Evolutionary conservation across 371 early-diverging fungal species (phyloP).

Genomic region (Mucor sp.): DNA sequence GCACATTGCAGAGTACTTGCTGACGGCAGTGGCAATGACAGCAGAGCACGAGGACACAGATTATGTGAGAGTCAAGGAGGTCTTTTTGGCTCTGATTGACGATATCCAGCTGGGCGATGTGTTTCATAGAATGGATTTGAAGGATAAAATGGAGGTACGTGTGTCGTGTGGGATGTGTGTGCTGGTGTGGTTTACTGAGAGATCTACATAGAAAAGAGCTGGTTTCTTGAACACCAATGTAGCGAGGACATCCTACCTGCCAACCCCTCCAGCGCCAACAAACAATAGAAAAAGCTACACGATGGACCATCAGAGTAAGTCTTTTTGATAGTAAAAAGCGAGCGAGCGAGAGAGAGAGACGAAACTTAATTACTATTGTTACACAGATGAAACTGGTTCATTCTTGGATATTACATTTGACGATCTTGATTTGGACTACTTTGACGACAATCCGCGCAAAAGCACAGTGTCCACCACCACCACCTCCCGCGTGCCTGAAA

Average conservation of each 20-base stretch:
- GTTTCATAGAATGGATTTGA: conserved; percentile 57
- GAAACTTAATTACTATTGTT: conserved; percentile 1
- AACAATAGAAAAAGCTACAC: conserved; percentile 17
- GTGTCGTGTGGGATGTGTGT: neutral
- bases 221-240: conserved; percentile 14
- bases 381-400: conserved; percentile 24
- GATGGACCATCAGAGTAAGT: conserved; percentile 18
- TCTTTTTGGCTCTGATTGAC: conserved; percentile 59
- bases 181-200: neutral
- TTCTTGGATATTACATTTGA: conserved; percentile 35
- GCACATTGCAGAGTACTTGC: conserved; percentile 64
- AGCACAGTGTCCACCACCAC: conserved; percentile 6
- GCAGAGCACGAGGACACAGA: conserved; percentile 65
- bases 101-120: conserved; percentile 58
- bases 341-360: too few relatives aligned
- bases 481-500: neutral
- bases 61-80: conserved; percentile 60
- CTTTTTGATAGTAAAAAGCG: too few relatives aligned
- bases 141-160: conserved; percentile 56
- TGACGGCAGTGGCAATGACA: conserved; percentile 59
- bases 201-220: conserved; percentile 16
- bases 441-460: conserved; percentile 28
- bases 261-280: neutral
- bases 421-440: conserved; percentile 39
- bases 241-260: conserved; percentile 19